Conservation (phyloP, 108 stramenopile genomes). For the Cyclotella atomus region DNA sequence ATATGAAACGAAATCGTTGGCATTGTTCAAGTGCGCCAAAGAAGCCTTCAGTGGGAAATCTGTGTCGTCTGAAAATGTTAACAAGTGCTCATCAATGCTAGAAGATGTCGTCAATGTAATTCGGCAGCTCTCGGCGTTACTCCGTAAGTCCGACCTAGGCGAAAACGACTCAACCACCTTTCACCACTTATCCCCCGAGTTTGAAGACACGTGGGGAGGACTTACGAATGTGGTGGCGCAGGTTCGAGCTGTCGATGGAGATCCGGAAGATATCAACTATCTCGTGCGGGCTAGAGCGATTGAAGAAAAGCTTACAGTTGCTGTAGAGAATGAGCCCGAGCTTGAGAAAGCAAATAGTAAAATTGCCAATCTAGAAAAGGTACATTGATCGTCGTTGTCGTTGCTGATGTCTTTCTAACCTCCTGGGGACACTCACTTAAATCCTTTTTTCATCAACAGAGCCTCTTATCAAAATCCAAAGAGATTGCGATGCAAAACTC, state of each 20-base stretch:
- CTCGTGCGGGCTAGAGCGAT: constrained; percentile 65
- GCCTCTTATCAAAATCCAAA: constrained; percentile 67
- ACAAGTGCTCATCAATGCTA: constrained; percentile 22
- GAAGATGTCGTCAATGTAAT: constrained; percentile 22
- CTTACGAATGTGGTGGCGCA: constrained; percentile 61
- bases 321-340: constrained; percentile 72
- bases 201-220: constrained; percentile 77
- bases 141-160: constrained; percentile 27
- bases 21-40: constrained; percentile 26
- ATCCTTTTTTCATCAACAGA: too few relatives aligned
- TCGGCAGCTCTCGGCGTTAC: constrained; percentile 27
- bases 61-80: constrained; percentile 23
- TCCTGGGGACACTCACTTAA: too few relatives aligned
- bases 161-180: constrained; percentile 45
- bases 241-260: constrained; percentile 67
- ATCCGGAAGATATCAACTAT: constrained; percentile 78
- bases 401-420: too few relatives aligned
- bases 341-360: constrained; percentile 60
- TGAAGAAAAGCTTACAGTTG: constrained; percentile 59
- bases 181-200: constrained; percentile 82
- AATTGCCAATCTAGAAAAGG: constrained; percentile 76
- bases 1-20: constrained; percentile 19
- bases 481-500: constrained; percentile 78
- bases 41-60: constrained; percentile 19
- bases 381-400: too few relatives aligned